Evolutionary conservation across 768 basidiomycete species (phyloP).

Genomic region (Pholiota conissans): DNA sequence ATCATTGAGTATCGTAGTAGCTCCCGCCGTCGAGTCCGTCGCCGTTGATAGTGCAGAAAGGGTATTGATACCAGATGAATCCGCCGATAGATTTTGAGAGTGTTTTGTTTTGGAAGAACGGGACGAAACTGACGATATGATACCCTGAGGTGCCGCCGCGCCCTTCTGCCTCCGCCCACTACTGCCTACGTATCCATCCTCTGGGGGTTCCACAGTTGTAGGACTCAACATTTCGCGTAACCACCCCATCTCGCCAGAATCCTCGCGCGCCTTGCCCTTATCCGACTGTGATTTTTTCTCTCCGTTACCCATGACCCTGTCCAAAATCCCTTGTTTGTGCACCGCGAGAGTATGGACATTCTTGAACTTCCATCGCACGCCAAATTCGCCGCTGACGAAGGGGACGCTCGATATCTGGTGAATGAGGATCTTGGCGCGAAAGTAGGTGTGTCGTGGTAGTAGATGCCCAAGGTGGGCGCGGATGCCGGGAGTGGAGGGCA

Average conservation of each 20-base stretch:
- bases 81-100: constrained; percentile 19
- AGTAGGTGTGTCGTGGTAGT: constrained; percentile 64
- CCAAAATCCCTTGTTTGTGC: constrained; percentile 40
- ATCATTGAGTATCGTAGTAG: not conserved
- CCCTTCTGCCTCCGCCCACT: constrained; percentile 6
- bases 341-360: constrained; percentile 39
- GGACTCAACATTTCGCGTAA: not conserved
- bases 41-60: constrained; percentile 3
- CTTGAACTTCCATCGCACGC: constrained; percentile 72
- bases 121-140: constrained; percentile 19
- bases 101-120: constrained; percentile 12
- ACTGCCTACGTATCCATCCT: constrained; percentile 2
- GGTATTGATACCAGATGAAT: constrained; percentile 11
- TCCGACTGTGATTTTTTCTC: constrained; percentile 18
- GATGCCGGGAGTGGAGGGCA: constrained; percentile 29
- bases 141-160: constrained; percentile 5
- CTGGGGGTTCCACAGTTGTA: not conserved
- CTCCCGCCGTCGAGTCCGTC: not conserved
- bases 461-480: constrained; percentile 62
- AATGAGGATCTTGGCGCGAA: constrained; percentile 58
- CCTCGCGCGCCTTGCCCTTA: constrained; percentile 26
- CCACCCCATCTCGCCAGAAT: constrained; percentile 4
- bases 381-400: constrained; percentile 70
- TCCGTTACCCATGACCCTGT: constrained; percentile 26
- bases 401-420: constrained; percentile 75